A percentile compares a stretch with the other conserved stretches of the same genome.
phyloP scores from a whole-genome alignment of 2,329 filamentous ascomycete species.

The Xylariaceae sp. region DNA sequence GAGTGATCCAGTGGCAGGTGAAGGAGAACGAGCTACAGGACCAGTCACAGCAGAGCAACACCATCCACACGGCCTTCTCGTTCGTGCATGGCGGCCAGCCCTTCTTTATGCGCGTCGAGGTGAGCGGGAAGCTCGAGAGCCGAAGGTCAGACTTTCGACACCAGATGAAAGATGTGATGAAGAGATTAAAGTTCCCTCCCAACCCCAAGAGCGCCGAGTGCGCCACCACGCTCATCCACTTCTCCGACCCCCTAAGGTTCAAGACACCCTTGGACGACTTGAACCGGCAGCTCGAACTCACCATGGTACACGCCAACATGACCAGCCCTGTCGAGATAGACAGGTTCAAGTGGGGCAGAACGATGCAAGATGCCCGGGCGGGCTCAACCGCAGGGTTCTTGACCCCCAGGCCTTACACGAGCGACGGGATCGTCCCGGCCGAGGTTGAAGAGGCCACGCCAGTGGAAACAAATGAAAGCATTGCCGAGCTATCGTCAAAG shows the following conservation, averaged over 20 bases:
- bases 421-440: no score
- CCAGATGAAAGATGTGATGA: constrained; percentile 18
- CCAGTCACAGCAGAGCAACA: constrained; percentile 22
- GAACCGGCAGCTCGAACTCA: constrained; percentile 15
- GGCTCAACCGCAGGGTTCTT: no score
- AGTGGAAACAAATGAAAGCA: neutral
- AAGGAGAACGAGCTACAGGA: constrained; percentile 27
- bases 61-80: constrained; percentile 28
- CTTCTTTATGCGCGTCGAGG: constrained; percentile 29
- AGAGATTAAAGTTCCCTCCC: constrained; percentile 19
- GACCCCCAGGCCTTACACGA: no score
- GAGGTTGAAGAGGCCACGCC: neutral
- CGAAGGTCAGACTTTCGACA: constrained; percentile 16
- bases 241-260: constrained; percentile 16
- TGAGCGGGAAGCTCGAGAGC: constrained; percentile 26
- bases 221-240: constrained; percentile 24
- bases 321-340: constrained; percentile 13
- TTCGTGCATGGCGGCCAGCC: constrained; percentile 28
- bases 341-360: neutral
- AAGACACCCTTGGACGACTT: constrained; percentile 20
- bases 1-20: constrained; percentile 27
- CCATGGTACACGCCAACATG: constrained; percentile 23
- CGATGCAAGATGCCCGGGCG: no score
- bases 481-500: neutral
- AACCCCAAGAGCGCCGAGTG: constrained; percentile 7